Percentiles rank a stretch among this genome's conserved stretches.
Conservation (phyloP, 2,329 filamentous ascomycete genomes). For the Aspergillus latus region DNA sequence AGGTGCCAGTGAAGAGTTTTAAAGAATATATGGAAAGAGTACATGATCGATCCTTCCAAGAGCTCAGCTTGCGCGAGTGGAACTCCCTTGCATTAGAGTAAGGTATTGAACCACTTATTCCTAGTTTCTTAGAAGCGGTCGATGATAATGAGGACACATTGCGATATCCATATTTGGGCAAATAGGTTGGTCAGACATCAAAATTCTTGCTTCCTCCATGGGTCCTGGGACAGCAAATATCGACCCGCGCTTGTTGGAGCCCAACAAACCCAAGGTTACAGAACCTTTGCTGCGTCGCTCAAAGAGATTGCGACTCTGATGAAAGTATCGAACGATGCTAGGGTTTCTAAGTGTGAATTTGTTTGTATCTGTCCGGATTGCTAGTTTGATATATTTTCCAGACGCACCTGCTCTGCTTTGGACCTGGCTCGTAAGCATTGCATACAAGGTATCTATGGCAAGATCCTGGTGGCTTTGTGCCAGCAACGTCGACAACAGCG, state of each 20-base stretch:
- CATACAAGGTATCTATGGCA: background rate
- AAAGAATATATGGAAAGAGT: too few relatives aligned
- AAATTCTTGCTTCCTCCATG: too few relatives aligned
- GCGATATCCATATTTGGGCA: background rate
- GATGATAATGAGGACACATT: too few relatives aligned
- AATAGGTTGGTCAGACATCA: constrained; percentile 14
- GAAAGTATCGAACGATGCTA: background rate
- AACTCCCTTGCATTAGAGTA: too few relatives aligned
- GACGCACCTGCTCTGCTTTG: background rate
- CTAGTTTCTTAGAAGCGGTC: too few relatives aligned
- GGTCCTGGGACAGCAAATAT: too few relatives aligned
- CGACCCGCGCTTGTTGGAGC: too few relatives aligned
- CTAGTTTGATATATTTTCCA: background rate
- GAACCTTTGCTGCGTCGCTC: constrained; percentile 1
- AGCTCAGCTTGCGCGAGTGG: too few relatives aligned
- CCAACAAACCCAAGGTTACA: background rate
- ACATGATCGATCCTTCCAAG: too few relatives aligned
- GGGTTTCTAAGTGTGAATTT: background rate
- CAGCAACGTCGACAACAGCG: background rate
- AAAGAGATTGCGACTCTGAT: constrained; percentile 3
- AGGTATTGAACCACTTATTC: too few relatives aligned
- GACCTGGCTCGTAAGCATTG: background rate
- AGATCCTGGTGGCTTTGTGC: background rate
- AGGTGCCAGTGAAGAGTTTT: too few relatives aligned
- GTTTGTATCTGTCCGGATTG: background rate